Conservation (phyloP, 345 rosid genomes). For the Brassica rapa region DNA sequence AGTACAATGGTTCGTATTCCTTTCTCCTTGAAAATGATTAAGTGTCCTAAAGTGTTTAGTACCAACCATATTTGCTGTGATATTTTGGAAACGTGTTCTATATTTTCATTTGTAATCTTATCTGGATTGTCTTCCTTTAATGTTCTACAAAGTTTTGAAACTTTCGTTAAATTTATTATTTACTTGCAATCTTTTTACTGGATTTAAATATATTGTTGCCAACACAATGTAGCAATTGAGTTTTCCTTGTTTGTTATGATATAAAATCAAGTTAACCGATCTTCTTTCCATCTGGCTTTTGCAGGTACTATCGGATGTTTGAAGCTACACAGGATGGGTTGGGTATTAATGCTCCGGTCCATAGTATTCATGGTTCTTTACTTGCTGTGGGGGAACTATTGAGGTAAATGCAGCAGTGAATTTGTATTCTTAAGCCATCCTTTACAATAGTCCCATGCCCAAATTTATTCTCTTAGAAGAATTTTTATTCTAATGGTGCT, state of each 20-base stretch:
- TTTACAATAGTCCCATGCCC: slow-evolving; percentile 10
- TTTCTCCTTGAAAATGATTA: slow-evolving; percentile 14
- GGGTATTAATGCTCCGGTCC: slow-evolving; percentile 89
- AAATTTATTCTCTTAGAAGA: slow-evolving; percentile 5
- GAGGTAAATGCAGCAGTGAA: slow-evolving; percentile 54
- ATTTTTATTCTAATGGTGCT: slow-evolving; percentile 13
- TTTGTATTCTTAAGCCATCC: slow-evolving; percentile 20
- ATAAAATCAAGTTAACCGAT: background rate
- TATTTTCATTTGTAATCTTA: slow-evolving; percentile 18
- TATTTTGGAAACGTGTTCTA: background rate
- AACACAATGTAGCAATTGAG: background rate
- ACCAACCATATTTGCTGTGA: slow-evolving; percentile 4
- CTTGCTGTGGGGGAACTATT: slow-evolving; percentile 99
- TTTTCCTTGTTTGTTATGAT: slow-evolving; percentile 24
- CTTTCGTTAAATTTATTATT: slow-evolving; percentile 8
- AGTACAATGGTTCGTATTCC: slow-evolving; percentile 83
- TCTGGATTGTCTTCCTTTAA: slow-evolving; percentile 15
- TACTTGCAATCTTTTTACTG: slow-evolving; percentile 6
- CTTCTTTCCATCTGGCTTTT: slow-evolving; percentile 32
- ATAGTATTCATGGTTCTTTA: slow-evolving; percentile 97
- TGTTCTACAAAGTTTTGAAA: slow-evolving; percentile 10
- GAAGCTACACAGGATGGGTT: slow-evolving; percentile 99
- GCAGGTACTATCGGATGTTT: slow-evolving; percentile 98
- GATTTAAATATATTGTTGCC: background rate
- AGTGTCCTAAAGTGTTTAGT: slow-evolving; percentile 14